phyloP scores from a whole-genome alignment of 2,329 filamentous ascomycete genomes.

The Metarhizium anisopliae region DNA sequence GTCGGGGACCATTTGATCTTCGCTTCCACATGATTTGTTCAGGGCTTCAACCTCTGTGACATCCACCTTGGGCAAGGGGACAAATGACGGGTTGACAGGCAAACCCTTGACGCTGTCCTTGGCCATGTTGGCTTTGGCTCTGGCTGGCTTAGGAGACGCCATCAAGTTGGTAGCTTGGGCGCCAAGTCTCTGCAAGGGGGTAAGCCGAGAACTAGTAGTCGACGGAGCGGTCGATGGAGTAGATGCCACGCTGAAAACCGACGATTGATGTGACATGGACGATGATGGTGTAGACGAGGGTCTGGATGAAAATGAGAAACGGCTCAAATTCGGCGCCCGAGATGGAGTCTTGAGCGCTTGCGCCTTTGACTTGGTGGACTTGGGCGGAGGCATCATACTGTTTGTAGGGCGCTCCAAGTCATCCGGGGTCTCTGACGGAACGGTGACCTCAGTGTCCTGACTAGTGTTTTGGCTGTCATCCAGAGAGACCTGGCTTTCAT shows the following conservation, averaged over 20 bases:
- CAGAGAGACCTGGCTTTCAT: conserved; percentile 3
- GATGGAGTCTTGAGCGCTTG: conserved; percentile 19
- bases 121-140: conserved; percentile 15
- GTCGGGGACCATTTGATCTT: conserved; percentile 47
- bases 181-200: conserved; percentile 46
- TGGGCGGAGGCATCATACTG: conserved; percentile 19
- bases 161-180: conserved; percentile 28
- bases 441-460: background rate
- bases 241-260: conserved; percentile 25
- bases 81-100: conserved; percentile 43
- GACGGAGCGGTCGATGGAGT: conserved; percentile 34
- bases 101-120: conserved; percentile 23
- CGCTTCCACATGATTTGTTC: conserved; percentile 40
- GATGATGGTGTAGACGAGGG: conserved; percentile 24
- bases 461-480: conserved; percentile 4
- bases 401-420: background rate
- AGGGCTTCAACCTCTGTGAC: conserved; percentile 43
- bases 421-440: background rate
- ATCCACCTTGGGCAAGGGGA: conserved; percentile 47
- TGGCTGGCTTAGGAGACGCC: conserved; percentile 20
- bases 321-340: conserved; percentile 18
- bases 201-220: conserved; percentile 34
- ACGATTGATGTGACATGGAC: conserved; percentile 23
- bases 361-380: conserved; percentile 11
- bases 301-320: conserved; percentile 25